Evolutionary conservation across 2,329 filamentous ascomycete species (phyloP), one percentile per base, ranked within the genome.

Genomic region (Byssothecium circinans): DNA sequence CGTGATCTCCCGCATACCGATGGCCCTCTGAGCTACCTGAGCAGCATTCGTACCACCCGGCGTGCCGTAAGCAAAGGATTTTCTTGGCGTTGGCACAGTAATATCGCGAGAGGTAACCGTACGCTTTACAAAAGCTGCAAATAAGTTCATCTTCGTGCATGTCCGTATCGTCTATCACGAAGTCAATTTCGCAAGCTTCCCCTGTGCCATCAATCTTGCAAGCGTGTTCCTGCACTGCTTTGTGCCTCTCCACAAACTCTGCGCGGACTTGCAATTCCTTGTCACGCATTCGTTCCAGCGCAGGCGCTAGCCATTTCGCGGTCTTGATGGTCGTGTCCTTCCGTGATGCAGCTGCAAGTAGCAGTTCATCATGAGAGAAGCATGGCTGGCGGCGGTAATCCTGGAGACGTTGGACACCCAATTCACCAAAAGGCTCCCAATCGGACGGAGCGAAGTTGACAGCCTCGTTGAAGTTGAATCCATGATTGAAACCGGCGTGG

Each of bases 401-500:
- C 60, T 94, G 89, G 23, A 97, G 77, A 56, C 92, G 82, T 61
- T 92, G 86, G 1, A 97, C 91, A 1, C 94, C 91, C 22, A 85
- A 81, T 45, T 92, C 85, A 2, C 94, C 94, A 65, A 85, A 95
- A 0, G 91, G 90, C 64, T 99, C 94, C 94, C 94, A 99, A 61
- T 99, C 94, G 22, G 78, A 80, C 0, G 94, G 94, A 0, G 94
- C 94, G 73, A 99, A 99, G 67, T 99, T 99, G 59, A 99, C 94
- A 4, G 94, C 94, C 70, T 99, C 94, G 60, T 99, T 99, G 72
- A 96, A 95, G 67, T 99, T 99, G 77, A 99, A 99, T 3, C 77
- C 94, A 62, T 99, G 94, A 62, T 99, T 99, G 75, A 99, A 99
- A 0, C 94, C 94, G 5, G 94, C 92, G 68, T 99, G 94, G 61